Conservation (phyloP, 2,329 filamentous ascomycete genomes). For the Penicillium italicum region DNA sequence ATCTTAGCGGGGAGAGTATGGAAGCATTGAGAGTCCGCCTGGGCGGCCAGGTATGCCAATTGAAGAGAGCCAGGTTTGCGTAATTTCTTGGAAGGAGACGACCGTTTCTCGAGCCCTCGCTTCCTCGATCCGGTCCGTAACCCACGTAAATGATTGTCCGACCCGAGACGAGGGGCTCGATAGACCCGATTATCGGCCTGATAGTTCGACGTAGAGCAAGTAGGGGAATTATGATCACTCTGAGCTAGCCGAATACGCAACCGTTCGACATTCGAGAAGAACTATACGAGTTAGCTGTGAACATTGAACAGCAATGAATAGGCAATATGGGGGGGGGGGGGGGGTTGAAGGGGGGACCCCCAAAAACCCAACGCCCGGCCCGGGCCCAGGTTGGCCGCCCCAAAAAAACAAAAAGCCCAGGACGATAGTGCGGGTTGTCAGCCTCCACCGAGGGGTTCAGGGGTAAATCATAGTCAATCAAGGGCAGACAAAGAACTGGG, state of each 20-base stretch:
- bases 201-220: slow-evolving; percentile 18
- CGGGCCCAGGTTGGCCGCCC: no score
- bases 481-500: background rate
- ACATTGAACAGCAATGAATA: slow-evolving; percentile 1
- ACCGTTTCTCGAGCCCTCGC: slow-evolving; percentile 16
- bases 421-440: slow-evolving; percentile 11
- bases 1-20: slow-evolving; percentile 69
- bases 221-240: slow-evolving; percentile 24
- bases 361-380: no score
- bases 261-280: slow-evolving; percentile 42
- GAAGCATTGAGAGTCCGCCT: slow-evolving; percentile 64
- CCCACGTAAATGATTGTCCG: slow-evolving; percentile 17
- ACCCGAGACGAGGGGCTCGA: slow-evolving; percentile 12
- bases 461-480: slow-evolving; percentile 6
- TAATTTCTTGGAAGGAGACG: slow-evolving; percentile 22
- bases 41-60: slow-evolving; percentile 42
- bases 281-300: slow-evolving; percentile 28
- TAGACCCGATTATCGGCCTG: slow-evolving; percentile 19
- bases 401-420: no score
- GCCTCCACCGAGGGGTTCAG: slow-evolving; percentile 13
- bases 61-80: slow-evolving; percentile 38
- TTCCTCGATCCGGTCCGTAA: slow-evolving; percentile 15
- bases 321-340: slow-evolving; percentile 12
- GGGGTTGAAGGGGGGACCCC: no score
- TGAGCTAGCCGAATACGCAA: slow-evolving; percentile 36